Percentiles rank a stretch among this genome's conserved stretches.
phyloP scores from a whole-genome alignment of 2,329 filamentous ascomycete species.

The Xylariaceae sp. region DNA sequence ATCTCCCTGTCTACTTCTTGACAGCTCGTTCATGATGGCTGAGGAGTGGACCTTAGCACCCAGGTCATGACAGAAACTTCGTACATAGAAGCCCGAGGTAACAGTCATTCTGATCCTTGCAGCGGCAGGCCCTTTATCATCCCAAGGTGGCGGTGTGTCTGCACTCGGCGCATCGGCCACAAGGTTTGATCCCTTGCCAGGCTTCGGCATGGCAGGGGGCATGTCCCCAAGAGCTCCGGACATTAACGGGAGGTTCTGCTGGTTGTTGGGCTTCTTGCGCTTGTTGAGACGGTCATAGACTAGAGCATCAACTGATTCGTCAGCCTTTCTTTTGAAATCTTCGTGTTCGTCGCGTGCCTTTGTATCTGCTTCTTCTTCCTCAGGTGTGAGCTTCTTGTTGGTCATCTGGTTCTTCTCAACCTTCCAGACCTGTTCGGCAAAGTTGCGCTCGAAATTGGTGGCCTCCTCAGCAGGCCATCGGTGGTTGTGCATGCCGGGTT shows the following conservation, averaged over 20 bases:
- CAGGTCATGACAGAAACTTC: slow-evolving; percentile 88
- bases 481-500: slow-evolving; percentile 75
- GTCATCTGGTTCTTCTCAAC: slow-evolving; percentile 54
- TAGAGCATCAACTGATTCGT: slow-evolving; percentile 54
- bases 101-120: slow-evolving; percentile 85
- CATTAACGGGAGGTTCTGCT: slow-evolving; percentile 46
- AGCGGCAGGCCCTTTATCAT: slow-evolving; percentile 65
- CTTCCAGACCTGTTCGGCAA: slow-evolving; percentile 69
- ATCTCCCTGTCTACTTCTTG: slow-evolving; percentile 75
- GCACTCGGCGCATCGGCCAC: slow-evolving; percentile 46
- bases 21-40: slow-evolving; percentile 80
- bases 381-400: slow-evolving; percentile 46
- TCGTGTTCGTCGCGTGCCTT: slow-evolving; percentile 54
- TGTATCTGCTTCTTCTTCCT: slow-evolving; percentile 53
- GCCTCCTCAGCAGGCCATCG: slow-evolving; percentile 79
- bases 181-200: slow-evolving; percentile 49
- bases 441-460: slow-evolving; percentile 66
- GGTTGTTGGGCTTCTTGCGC: slow-evolving; percentile 31
- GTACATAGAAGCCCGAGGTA: slow-evolving; percentile 93
- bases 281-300: slow-evolving; percentile 48
- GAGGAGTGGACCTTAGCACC: slow-evolving; percentile 77
- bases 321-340: slow-evolving; percentile 54
- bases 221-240: slow-evolving; percentile 53
- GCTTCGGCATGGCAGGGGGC: slow-evolving; percentile 39
- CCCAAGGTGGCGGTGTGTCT: slow-evolving; percentile 52